Conservation (phyloP, 441 rosid genomes). For the Eruca vesicaria region DNA sequence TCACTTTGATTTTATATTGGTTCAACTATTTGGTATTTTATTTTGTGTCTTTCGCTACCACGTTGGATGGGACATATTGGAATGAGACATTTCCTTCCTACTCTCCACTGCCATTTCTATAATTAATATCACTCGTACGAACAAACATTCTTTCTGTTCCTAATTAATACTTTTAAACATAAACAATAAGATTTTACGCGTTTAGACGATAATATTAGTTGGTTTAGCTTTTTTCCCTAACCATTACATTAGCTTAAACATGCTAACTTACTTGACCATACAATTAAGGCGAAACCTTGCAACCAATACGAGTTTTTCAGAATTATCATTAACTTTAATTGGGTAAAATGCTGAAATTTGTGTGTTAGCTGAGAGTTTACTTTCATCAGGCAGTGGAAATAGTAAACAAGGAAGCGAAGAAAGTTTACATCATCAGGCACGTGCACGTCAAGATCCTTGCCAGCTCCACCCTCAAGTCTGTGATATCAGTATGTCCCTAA, state of each 20-base stretch:
- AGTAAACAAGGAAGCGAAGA: background rate
- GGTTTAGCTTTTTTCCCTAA: slow-evolving; percentile 1
- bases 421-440: background rate
- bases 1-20: background rate
- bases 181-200: background rate
- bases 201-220: background rate
- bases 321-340: no score
- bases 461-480: slow-evolving; percentile 13
- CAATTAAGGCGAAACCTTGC: no score
- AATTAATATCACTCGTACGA: slow-evolving; percentile 18
- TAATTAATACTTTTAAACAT: slow-evolving; percentile 6
- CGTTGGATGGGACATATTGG: slow-evolving; percentile 32
- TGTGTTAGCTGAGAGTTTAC: no score
- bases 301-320: no score
- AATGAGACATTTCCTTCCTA: slow-evolving; percentile 34
- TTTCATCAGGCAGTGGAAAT: no score
- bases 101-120: slow-evolving; percentile 32
- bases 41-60: background rate
- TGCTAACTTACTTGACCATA: no score
- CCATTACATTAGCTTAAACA: no score
- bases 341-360: no score
- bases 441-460: background rate
- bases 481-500: slow-evolving; percentile 30
- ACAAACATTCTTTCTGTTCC: slow-evolving; percentile 38
- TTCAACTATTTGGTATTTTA: background rate